Evolutionary conservation across 768 basidiomycete genomes (phyloP).

Genomic region (Leccinum arenicola): DNA sequence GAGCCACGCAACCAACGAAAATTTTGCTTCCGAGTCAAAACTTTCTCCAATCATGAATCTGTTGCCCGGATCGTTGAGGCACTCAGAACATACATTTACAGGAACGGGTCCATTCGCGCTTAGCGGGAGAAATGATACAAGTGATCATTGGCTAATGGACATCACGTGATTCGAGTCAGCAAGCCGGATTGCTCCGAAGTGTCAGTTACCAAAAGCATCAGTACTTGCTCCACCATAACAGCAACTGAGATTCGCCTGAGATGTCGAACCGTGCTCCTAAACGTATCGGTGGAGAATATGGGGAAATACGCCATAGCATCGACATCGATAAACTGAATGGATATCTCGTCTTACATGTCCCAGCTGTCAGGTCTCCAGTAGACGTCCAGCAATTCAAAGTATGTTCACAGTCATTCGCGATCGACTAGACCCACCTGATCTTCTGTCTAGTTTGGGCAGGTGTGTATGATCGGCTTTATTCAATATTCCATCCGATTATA

Average conservation of each 20-base stretch:
- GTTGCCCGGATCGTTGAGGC: background rate
- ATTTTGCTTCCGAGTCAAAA: background rate
- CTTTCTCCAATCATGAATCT: background rate
- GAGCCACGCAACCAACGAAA: background rate
- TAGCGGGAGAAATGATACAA: background rate
- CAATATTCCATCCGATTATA: conserved; percentile 2
- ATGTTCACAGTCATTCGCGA: conserved; percentile 21
- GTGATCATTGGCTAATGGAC: background rate
- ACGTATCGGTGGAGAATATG: conserved; percentile 73
- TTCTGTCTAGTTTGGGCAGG: conserved; percentile 78
- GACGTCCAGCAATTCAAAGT: conserved; percentile 92
- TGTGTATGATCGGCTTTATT: conserved; percentile 32
- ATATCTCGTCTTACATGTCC: conserved; percentile 60
- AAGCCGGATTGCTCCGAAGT: background rate
- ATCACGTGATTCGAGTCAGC: background rate
- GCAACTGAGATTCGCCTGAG: background rate
- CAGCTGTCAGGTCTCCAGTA: conserved; percentile 59
- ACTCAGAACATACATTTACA: background rate
- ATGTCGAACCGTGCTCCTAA: conserved; percentile 30
- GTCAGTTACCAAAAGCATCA: background rate
- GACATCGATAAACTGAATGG: conserved; percentile 59
- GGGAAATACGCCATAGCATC: conserved; percentile 68
- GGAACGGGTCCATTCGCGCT: background rate
- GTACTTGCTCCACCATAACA: background rate
- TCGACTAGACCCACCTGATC: conserved; percentile 1